Evolutionary conservation across 495 filamentous ascomycete genomes (phyloP).

Genomic region (Trichoderma erinaceum): DNA sequence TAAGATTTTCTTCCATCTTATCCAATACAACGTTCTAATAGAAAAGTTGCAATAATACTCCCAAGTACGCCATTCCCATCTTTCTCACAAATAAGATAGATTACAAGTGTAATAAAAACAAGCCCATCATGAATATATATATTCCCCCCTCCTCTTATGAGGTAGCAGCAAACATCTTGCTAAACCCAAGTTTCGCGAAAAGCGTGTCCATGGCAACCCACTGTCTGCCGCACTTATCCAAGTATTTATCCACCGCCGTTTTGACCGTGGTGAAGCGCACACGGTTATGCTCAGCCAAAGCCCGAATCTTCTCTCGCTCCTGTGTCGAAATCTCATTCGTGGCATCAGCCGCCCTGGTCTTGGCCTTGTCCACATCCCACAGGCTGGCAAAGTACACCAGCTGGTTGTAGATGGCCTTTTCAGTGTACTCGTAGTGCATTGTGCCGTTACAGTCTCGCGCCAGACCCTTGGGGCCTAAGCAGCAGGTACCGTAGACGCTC

Average conservation of each 20-base stretch:
- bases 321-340: conserved; percentile 32
- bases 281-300: conserved; percentile 74
- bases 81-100: too few species aligned
- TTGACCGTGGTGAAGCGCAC: conserved; percentile 67
- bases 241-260: conserved; percentile 74
- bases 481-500: conserved; percentile 83
- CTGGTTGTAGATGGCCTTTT: conserved; percentile 91
- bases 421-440: conserved; percentile 83
- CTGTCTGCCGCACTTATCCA: conserved; percentile 88
- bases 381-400: conserved; percentile 77
- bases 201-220: conserved; percentile 96
- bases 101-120: background rate
- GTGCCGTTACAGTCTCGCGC: conserved; percentile 76
- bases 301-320: conserved; percentile 49
- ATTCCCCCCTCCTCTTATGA: background rate
- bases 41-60: too few species aligned
- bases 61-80: too few species aligned
- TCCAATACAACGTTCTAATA: too few species aligned
- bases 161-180: conserved; percentile 4
- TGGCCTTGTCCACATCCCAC: conserved; percentile 86
- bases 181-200: conserved; percentile 56
- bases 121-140: background rate
- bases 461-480: conserved; percentile 77
- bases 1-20: too few species aligned
- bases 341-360: conserved; percentile 40